phyloP scores from a whole-genome alignment of 805 yeast genomes.

The Metschnikowia colocasiae region DNA sequence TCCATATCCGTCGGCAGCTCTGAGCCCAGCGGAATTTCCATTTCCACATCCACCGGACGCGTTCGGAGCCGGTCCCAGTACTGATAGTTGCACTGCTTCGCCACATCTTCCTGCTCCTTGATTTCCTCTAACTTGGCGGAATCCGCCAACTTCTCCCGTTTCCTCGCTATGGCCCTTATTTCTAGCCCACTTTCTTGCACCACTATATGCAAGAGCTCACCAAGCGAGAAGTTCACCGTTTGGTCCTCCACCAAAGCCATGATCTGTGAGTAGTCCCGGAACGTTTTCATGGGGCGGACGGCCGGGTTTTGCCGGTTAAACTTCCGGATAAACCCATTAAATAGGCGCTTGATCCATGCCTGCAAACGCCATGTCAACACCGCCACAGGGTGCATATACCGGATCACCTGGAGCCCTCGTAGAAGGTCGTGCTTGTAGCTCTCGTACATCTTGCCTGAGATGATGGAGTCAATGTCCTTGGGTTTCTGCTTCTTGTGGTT shows the following conservation, averaged over 20 bases:
- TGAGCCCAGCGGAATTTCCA: conserved; percentile 16
- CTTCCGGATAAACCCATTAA: conserved; percentile 31
- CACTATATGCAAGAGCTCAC: conserved; percentile 25
- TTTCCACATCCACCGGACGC: conserved; percentile 26
- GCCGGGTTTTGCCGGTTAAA: conserved; percentile 22
- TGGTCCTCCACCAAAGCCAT: conserved; percentile 21
- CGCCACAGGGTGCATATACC: conserved; percentile 24
- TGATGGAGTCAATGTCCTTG: conserved; percentile 17
- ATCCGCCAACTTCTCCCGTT: conserved; percentile 9
- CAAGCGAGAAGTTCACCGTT: conserved; percentile 17
- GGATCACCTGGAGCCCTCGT: conserved; percentile 21
- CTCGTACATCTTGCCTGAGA: conserved; percentile 23
- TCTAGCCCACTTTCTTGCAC: conserved; percentile 27
- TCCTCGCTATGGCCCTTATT: conserved; percentile 12
- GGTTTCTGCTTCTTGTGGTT: conserved; percentile 2
- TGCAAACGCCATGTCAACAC: conserved; percentile 30
- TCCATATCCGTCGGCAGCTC: conserved; percentile 10
- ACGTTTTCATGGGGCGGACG: conserved; percentile 14
- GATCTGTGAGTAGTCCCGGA: conserved; percentile 24
- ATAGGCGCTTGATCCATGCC: conserved; percentile 34
- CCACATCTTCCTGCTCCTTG: conserved; percentile 15
- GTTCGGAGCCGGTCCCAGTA: conserved; percentile 34
- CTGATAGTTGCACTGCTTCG: conserved; percentile 27
- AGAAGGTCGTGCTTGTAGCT: conserved; percentile 22
- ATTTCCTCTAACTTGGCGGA: conserved; percentile 14